phyloP scores from a whole-genome alignment of 257 asterid species.

The Gynochthodes officinalis region DNA sequence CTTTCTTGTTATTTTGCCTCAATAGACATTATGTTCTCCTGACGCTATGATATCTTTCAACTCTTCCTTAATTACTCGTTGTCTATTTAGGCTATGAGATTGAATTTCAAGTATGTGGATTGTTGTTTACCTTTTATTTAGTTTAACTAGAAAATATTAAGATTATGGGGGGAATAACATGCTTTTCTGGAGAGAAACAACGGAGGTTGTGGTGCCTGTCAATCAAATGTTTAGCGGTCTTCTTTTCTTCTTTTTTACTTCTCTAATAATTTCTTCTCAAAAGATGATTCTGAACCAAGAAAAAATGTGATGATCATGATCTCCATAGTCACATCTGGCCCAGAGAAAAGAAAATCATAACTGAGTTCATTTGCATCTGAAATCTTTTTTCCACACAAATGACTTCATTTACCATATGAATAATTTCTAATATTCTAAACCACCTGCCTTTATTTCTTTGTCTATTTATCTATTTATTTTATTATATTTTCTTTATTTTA shows the following conservation, averaged over 20 bases:
- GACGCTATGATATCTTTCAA: neutral
- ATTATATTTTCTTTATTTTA: too few species aligned
- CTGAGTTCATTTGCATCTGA: neutral
- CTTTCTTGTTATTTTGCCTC: neutral
- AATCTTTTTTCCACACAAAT: neutral
- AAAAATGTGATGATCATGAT: neutral
- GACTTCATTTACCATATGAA: neutral
- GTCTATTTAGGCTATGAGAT: neutral
- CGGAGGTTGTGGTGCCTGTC: neutral
- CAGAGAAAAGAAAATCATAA: neutral
- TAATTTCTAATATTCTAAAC: neutral
- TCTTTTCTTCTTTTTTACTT: neutral
- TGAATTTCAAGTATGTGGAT: neutral
- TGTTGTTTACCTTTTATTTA: too few species aligned
- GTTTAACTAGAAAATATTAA: neutral
- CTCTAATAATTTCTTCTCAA: neutral
- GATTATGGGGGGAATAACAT: neutral
- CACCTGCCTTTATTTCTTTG: neutral
- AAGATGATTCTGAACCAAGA: neutral
- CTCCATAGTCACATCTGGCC: neutral
- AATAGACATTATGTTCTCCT: too few species aligned
- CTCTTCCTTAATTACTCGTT: neutral
- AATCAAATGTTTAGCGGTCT: too few species aligned
- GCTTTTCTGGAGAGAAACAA: neutral
- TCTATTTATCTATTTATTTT: too few species aligned